A percentile compares a stretch with the other conserved stretches of the same genome.
These are phyloP conservation scores for Nemania sp. DNA, from an alignment of 2,329 filamentous ascomycete species.

Conservation along the genomic window DNA sequence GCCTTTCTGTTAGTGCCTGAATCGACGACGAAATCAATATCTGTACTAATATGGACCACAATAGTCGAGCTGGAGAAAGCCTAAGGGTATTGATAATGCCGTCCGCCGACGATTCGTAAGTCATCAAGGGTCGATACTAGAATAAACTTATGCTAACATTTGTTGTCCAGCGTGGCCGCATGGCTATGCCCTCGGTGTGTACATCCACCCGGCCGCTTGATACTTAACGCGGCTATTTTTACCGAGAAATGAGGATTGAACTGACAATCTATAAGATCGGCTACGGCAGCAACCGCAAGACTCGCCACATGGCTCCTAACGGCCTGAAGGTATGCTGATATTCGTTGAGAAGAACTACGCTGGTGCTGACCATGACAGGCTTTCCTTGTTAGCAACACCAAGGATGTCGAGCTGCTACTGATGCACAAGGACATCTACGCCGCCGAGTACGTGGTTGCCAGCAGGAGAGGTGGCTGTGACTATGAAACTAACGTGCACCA, in stretches of 20 bases:
- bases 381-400: slow-evolving; percentile 97
- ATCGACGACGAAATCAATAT: neutral
- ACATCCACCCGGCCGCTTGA: slow-evolving; percentile 4
- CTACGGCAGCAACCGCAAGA: slow-evolving; percentile 99
- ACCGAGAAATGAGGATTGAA: neutral
- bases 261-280: slow-evolving; percentile 71
- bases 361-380: slow-evolving; percentile 47
- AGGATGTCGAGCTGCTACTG: slow-evolving; percentile 94
- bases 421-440: slow-evolving; percentile 99
- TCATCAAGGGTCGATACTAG: neutral
- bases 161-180: slow-evolving; percentile 68
- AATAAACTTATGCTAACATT: slow-evolving; percentile 10
- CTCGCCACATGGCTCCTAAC: slow-evolving; percentile 96
- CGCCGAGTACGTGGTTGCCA: slow-evolving; percentile 76
- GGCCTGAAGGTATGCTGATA: slow-evolving; percentile 75
- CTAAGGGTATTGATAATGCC: slow-evolving; percentile 99
- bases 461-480: neutral
- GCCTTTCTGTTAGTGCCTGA: slow-evolving; percentile 25
- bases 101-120: slow-evolving; percentile 86
- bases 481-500: slow-evolving; percentile 51
- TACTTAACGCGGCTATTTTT: slow-evolving; percentile 1
- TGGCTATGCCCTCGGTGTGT: slow-evolving; percentile 97
- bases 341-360: neutral
- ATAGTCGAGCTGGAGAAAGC: slow-evolving; percentile 82
- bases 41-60: slow-evolving; percentile 7